Evolutionary conservation across 1,139 yeast species (phyloP).

Genomic region (Sugiyamaella castrensis): DNA sequence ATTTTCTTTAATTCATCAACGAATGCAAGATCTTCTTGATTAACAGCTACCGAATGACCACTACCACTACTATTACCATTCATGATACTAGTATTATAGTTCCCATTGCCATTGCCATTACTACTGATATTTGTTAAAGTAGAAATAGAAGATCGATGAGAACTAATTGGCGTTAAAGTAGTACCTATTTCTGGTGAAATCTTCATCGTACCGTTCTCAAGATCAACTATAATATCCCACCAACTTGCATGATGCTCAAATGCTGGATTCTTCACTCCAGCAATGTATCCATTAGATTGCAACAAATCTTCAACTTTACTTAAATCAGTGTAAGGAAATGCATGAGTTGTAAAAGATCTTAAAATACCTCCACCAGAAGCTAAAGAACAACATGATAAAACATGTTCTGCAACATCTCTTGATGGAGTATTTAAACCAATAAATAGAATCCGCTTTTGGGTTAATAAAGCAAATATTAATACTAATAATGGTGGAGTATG

Average conservation of each 20-base stretch:
- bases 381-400: constrained; percentile 52
- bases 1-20: constrained; percentile 35
- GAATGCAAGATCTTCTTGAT: constrained; percentile 31
- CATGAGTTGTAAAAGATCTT: constrained; percentile 46
- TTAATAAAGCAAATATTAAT: constrained; percentile 54
- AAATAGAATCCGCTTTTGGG: constrained; percentile 55
- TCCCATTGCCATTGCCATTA: too few species aligned
- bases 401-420: constrained; percentile 53
- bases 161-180: constrained; percentile 11
- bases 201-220: constrained; percentile 49
- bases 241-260: constrained; percentile 54
- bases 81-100: not conserved
- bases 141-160: constrained; percentile 14
- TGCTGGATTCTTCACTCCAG: constrained; percentile 67
- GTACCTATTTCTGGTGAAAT: constrained; percentile 32
- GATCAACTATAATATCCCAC: constrained; percentile 62
- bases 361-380: constrained; percentile 60
- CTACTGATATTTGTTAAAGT: not conserved
- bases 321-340: constrained; percentile 63
- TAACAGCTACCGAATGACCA: not conserved
- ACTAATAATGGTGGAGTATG: constrained; percentile 59
- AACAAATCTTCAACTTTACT: constrained; percentile 57
- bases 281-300: constrained; percentile 54
- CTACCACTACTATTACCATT: not conserved
- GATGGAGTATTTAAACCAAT: constrained; percentile 56